Conservation (phyloP, 305 asterid genomes). For the Solanum hybrid region DNA sequence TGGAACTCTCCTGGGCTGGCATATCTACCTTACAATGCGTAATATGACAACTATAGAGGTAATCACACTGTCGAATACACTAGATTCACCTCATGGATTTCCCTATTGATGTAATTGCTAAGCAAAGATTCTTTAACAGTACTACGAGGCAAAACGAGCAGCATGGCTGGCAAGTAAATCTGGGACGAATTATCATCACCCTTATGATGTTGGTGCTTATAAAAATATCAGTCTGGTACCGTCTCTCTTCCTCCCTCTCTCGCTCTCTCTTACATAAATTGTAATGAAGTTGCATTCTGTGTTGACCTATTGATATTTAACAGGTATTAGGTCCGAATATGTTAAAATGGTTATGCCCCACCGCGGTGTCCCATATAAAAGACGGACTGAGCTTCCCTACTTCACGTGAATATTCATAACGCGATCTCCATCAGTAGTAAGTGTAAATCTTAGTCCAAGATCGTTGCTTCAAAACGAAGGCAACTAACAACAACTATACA, state of each 20-base stretch:
- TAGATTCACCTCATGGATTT: not conserved
- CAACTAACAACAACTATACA: not conserved
- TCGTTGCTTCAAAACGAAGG: not conserved
- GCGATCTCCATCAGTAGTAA: not conserved
- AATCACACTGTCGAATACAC: not conserved
- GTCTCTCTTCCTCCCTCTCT: not conserved
- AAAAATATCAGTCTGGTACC: conserved; percentile 62
- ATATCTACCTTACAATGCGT: conserved; percentile 62
- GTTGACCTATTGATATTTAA: not conserved
- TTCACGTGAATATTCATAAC: conserved; percentile 41
- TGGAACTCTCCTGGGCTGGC: conserved; percentile 76
- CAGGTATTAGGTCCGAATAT: conserved; percentile 81
- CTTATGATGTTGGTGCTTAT: conserved; percentile 63
- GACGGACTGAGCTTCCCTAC: conserved; percentile 78
- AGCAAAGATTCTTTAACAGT: conserved; percentile 29
- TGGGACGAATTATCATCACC: conserved; percentile 66
- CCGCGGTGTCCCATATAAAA: conserved; percentile 64
- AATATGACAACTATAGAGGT: conserved; percentile 96
- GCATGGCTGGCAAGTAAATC: conserved; percentile 93
- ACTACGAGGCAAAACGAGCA: conserved; percentile 66
- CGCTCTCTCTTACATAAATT: conserved; percentile 10
- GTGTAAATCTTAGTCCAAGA: not conserved
- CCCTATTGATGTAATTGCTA: not conserved
- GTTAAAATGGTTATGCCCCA: conserved; percentile 85
- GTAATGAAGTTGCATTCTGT: not conserved